Evolutionary conservation across 352 stramenopile species (phyloP).

Genomic region (Globisporangium nagaii): DNA sequence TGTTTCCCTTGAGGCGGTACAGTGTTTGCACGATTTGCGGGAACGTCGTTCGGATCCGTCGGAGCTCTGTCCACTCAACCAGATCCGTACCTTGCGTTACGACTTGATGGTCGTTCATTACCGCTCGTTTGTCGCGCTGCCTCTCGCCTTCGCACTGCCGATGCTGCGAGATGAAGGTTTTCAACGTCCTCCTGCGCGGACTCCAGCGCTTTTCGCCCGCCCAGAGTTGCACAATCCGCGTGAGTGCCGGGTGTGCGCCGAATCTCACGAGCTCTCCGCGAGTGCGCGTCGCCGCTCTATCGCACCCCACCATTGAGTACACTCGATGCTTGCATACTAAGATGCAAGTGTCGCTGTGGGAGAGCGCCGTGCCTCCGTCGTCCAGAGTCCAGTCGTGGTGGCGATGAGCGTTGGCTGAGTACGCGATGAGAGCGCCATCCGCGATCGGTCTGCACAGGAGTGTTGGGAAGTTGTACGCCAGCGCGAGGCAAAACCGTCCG

Average conservation of each 20-base stretch:
- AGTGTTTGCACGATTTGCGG: background rate
- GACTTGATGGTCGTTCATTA: background rate
- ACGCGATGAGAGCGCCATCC: too few species aligned
- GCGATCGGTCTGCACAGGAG: too few species aligned
- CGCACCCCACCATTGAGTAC: background rate
- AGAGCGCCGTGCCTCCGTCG: too few species aligned
- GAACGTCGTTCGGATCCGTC: background rate
- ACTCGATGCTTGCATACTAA: too few species aligned
- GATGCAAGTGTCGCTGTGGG: too few species aligned
- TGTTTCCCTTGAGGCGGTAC: background rate
- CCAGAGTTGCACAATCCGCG: background rate
- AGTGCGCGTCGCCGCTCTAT: background rate
- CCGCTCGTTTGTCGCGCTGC: background rate
- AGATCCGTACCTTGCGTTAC: background rate
- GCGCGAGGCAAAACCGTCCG: too few species aligned
- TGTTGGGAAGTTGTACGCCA: too few species aligned
- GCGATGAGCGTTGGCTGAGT: too few species aligned
- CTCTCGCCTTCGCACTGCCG: background rate
- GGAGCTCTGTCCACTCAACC: background rate
- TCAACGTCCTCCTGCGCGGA: background rate
- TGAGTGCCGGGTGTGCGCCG: background rate
- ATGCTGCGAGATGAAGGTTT: background rate
- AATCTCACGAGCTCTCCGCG: background rate
- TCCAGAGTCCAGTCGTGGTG: too few species aligned
- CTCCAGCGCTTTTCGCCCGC: background rate